phyloP scores from a whole-genome alignment of 179 eudicot species.

The Carnegiea gigantea region DNA sequence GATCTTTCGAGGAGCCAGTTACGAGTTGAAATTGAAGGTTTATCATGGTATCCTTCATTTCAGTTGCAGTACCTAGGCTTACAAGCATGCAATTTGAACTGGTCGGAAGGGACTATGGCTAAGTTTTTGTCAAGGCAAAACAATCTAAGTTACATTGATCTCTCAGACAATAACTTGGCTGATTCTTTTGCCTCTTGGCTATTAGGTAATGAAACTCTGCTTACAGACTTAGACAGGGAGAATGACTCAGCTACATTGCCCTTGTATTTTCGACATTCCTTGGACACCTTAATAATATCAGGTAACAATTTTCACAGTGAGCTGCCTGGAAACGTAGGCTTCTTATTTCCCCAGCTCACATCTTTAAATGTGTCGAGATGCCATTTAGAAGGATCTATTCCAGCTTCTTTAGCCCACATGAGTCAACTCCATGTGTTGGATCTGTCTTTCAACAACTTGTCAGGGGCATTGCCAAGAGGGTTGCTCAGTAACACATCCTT shows the following conservation, averaged over 20 bases:
- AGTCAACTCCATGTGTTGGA: neutral
- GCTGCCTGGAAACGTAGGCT: neutral
- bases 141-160: neutral
- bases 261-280: neutral
- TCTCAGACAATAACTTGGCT: neutral
- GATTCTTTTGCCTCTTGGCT: neutral
- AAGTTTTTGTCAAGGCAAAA: neutral
- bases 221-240: no score
- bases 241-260: neutral
- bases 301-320: neutral
- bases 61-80: neutral
- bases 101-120: neutral
- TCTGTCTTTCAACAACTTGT: neutral
- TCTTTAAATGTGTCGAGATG: neutral
- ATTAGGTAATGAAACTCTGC: neutral
- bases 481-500: neutral
- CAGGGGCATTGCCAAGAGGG: neutral
- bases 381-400: neutral
- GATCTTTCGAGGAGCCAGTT: slow-evolving; percentile 4
- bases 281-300: neutral
- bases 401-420: neutral
- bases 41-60: slow-evolving; percentile 10
- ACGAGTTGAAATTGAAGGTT: neutral
- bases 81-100: neutral
- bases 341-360: neutral